Base-by-base conservation (phyloP, 345 rosid genomes). In the Anacardium occidentale region DNA sequence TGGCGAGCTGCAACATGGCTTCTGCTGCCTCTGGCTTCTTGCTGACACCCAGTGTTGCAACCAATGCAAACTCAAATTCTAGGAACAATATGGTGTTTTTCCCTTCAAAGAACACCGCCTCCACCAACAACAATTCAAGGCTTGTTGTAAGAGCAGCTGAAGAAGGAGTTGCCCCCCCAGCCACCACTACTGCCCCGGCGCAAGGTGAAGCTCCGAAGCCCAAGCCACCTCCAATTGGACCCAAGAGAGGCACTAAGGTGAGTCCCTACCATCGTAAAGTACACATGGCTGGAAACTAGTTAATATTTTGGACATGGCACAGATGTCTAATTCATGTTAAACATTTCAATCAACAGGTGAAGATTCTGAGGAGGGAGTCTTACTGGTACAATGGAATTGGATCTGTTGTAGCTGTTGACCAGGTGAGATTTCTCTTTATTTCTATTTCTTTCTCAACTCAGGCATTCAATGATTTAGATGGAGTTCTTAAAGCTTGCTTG, bases 221-320 rank as follows among this genome's bases (percentile, higher is more conserved):
- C 62, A 88, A 89, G 85, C 96, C 90, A 29, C 86, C 88, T 18
- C 97, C 88, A 2, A 86, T 88, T 68, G 93, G 97, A 42, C 97
- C 98, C 72, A 87, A 93, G 84, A 93, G 98, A 88, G 98, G 98
- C 64, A 48, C 96, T 51, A 91, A 91, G 98, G 97, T 89, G 37
- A 68, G 79, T 63, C 56, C 4, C 20, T 10, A 22, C 10, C 21
- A 3, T 3, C 6, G 5, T 12, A 21, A 14, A 15, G 34, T 69
- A 7, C 50, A 45, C n/a, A 18, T 54, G 1, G 22, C 29, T 24
- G 53, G 10, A 64, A 22, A 44, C 51, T 47, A 10, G 24, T n/a
- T 2, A 26, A 52, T 51, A 51, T n/a, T n/a, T n/a, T n/a, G n/a
- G n/a, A n/a, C n/a, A n/a, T n/a, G n/a, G n/a, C n/a, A n/a, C n/a